Base-by-base conservation (phyloP, 1,284 basidiomycete genomes). In the Somion occarium region DNA sequence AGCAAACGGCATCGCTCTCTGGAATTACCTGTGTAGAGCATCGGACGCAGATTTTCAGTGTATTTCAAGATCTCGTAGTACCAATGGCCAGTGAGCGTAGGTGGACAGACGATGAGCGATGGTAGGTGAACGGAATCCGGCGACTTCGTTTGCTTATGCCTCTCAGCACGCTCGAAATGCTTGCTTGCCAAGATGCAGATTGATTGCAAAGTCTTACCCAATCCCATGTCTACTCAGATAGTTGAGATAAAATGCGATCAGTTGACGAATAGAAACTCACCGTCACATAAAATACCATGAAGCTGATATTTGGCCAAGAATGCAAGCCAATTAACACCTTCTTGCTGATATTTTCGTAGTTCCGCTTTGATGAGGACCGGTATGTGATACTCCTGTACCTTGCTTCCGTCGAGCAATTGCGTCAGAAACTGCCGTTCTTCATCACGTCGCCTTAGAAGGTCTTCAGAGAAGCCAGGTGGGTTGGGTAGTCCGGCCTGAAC, bases 251-350 rank as follows among this genome's bases (percentile, higher is more conserved):
- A 39, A 9, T 23, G 24, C 13, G 42, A 25, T 44, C 2, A 5
- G 25, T 44, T 25, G 24, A 12, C 15, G 37, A 42, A 22, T 19
- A 15, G 26, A 15, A 44, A 61, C 85, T 63, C 61, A 92, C 93
- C 96, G 66, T 99, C 97, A 67, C 97, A 99, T 25, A 99, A 83
- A 60, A 99, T 93, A 19, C 97, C 97, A 67, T 99, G 97, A 3
- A 99, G 72, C 66, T 99, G 97, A 64, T 96, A 98, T 68, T 96
- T 93, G 25, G 94, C 91, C 39, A 99, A 76, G 75, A 99, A 99
- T 0, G 97, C 97, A 44, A 99, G 78, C 97, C 97, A 99, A 68
- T 94, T 98, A 60, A 99, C 92, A 42, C 97, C 97, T 55, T 99
- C 97, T 67, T 93, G 91, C 69, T 99, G 97, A 65, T 99, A 99